Base-by-base conservation (phyloP, 2,329 filamentous ascomycete genomes). In the Microsporum canis region DNA sequence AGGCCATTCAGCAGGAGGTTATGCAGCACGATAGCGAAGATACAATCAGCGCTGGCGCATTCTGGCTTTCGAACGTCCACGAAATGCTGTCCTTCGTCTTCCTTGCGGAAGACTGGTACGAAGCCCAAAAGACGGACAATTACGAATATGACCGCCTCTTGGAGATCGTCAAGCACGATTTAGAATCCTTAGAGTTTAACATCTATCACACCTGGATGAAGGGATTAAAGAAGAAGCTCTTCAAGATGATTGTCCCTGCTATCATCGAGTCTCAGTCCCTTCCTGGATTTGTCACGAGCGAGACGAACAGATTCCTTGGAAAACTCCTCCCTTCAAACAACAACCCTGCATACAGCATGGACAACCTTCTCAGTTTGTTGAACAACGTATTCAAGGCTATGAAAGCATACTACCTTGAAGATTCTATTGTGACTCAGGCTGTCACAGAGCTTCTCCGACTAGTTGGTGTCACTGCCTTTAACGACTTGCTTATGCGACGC, bases 131-230 rank as follows among this genome's bases (percentile, higher is more conserved):
- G 84, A 94, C 91, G 41, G 94, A 99, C 76, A 97, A 97, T 73
- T 97, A 95, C 73, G 94, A 99, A 79, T 99, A 99, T 70, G 94
- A 99, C 76, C 88, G 94, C 65, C 82, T 99, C 59, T 79, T 99
- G 69, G 94, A 99, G 76, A 97, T 99, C 73, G 94, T 99, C 73
- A 99, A 99, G 82, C 94, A 99, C 73, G 94, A 99, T 73, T 80
- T 99, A 58, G 94, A 99, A 79, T 96, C 89, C 76, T 81, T 99
- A 65, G 94, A 99, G 77, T 99, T 99, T 81, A 99, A 99, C 80
- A 99, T 99, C 70, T 99, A 99, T 77, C 94, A 99, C 77, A 99
- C 94, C 31, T 99, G 94, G 94, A 99, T 99, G 94, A 99, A 99
- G 82, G 89, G 96, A 61, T 79, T 99, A 71, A 99, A 99, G 84